A percentile compares a stretch with the other conserved stretches of the same genome.
Conservation (phyloP, 148 eudicot genomes). For the Spergularia bocconei region DNA sequence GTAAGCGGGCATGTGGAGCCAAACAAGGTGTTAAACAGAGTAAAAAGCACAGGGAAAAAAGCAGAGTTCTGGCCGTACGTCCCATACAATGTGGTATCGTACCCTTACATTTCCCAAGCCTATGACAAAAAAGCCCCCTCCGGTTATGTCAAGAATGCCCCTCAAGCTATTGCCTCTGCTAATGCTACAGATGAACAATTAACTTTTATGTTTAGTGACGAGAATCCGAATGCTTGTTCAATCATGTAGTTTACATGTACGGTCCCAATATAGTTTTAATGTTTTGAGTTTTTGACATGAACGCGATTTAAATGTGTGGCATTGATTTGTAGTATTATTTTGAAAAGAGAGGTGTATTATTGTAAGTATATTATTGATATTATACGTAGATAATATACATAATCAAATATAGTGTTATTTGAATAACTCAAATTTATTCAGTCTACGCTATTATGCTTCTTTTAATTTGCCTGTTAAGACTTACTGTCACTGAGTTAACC, state of each 20-base stretch:
- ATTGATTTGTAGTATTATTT: too few relatives aligned
- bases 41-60: constrained; percentile 48
- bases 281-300: too few relatives aligned
- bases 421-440: too few relatives aligned
- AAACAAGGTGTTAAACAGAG: constrained; percentile 43
- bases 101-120: constrained; percentile 45
- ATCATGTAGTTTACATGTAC: constrained; percentile 34
- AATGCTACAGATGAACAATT: constrained; percentile 34
- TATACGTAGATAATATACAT: too few relatives aligned
- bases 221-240: constrained; percentile 54
- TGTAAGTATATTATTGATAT: too few relatives aligned
- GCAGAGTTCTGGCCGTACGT: constrained; percentile 63
- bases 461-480: too few relatives aligned
- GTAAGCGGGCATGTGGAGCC: constrained; percentile 53
- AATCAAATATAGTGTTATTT: too few relatives aligned
- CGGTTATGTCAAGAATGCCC: constrained; percentile 45
- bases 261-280: not conserved
- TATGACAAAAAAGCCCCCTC: constrained; percentile 58
- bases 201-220: constrained; percentile 50
- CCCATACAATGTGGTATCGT: constrained; percentile 45
- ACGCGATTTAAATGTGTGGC: too few relatives aligned
- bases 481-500: too few relatives aligned
- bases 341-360: too few relatives aligned
- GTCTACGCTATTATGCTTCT: too few relatives aligned
- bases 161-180: constrained; percentile 31